Percentiles rank a stretch among this genome's conserved stretches.
These are phyloP conservation scores for Zygosaccharomyces sapae DNA, from an alignment of 1,139 yeast genomes.

Conservation along the genomic window DNA sequence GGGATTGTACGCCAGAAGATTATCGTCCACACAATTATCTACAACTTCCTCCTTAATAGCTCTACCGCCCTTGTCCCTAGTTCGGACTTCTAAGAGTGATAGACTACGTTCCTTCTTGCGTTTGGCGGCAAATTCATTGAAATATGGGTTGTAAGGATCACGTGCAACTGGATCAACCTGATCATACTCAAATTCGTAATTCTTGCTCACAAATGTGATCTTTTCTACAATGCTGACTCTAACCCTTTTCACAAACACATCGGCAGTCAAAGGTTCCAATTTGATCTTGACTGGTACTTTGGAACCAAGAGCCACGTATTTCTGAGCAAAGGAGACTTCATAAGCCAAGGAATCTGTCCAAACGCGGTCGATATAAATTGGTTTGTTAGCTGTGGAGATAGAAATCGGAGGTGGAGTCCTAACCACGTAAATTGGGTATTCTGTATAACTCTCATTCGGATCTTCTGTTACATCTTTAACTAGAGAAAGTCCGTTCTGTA, in stretches of 20 bases:
- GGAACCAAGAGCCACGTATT: conserved; percentile 68
- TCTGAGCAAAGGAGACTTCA: conserved; percentile 71
- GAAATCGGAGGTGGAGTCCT: conserved; percentile 81
- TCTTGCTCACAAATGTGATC: conserved; percentile 60
- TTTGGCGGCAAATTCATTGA: conserved; percentile 27
- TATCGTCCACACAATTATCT: conserved; percentile 55
- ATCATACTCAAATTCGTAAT: conserved; percentile 52
- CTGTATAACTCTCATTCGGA: conserved; percentile 20
- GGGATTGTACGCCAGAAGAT: conserved; percentile 48
- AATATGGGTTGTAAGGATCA: conserved; percentile 38
- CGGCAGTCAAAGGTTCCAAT: conserved; percentile 67
- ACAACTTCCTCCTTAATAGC: conserved; percentile 60
- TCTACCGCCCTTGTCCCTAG: conserved; percentile 44
- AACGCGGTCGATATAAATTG: conserved; percentile 72
- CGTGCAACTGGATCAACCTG: conserved; percentile 45
- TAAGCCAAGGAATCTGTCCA: conserved; percentile 82
- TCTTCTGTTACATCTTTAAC: conserved; percentile 7
- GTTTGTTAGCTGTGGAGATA: conserved; percentile 68
- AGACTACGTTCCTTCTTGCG: conserved; percentile 49
- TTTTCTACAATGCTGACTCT: conserved; percentile 70
- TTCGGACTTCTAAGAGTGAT: conserved; percentile 59
- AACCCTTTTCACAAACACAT: conserved; percentile 64
- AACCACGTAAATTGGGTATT: conserved; percentile 40
- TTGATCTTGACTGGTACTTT: conserved; percentile 60
- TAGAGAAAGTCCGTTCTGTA: conserved; percentile 12